Percentiles rank a stretch among this genome's conserved stretches.
phyloP scores from a whole-genome alignment of 2,329 filamentous ascomycete species.

The Diaporthe aspalathi region DNA sequence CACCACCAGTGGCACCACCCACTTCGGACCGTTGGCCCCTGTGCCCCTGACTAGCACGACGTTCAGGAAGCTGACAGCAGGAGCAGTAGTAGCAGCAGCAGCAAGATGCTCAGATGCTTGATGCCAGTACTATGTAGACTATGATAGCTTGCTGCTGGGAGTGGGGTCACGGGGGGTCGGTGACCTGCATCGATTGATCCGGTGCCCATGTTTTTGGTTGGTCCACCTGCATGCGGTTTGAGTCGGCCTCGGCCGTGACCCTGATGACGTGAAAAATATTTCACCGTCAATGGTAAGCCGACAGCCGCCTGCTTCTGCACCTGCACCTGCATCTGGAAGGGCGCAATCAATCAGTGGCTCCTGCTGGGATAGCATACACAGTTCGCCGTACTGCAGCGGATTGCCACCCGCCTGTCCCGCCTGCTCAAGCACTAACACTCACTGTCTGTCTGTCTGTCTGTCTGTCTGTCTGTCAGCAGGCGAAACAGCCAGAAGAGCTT shows the following conservation, averaged over 20 bases:
- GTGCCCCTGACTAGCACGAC: slow-evolving; percentile 10
- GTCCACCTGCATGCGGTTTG: slow-evolving; percentile 13
- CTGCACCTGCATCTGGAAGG: not conserved
- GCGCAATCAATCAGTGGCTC: not conserved
- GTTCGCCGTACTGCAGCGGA: too few relatives aligned
- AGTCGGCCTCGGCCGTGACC: slow-evolving; percentile 9
- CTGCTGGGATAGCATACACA: too few relatives aligned
- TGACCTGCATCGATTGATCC: slow-evolving; percentile 17
- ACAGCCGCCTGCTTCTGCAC: not conserved
- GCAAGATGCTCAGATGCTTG: not conserved
- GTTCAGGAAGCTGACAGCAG: not conserved
- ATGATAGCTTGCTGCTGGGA: too few relatives aligned
- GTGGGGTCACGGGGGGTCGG: not conserved
- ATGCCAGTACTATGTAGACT: too few relatives aligned
- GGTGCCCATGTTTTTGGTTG: too few relatives aligned
- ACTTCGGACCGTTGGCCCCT: not conserved
- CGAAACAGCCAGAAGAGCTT: slow-evolving; percentile 23
- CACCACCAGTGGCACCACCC: slow-evolving; percentile 11
- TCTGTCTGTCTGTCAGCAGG: slow-evolving; percentile 17
- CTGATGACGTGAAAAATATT: slow-evolving; percentile 18
- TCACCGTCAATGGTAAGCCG: slow-evolving; percentile 6
- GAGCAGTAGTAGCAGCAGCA: not conserved
- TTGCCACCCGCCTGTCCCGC: not conserved
- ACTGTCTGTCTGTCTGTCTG: too few relatives aligned
- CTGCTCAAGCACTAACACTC: too few relatives aligned